Conservation (phyloP, 2,329 filamentous ascomycete genomes). For the Leptodontidium sp. region DNA sequence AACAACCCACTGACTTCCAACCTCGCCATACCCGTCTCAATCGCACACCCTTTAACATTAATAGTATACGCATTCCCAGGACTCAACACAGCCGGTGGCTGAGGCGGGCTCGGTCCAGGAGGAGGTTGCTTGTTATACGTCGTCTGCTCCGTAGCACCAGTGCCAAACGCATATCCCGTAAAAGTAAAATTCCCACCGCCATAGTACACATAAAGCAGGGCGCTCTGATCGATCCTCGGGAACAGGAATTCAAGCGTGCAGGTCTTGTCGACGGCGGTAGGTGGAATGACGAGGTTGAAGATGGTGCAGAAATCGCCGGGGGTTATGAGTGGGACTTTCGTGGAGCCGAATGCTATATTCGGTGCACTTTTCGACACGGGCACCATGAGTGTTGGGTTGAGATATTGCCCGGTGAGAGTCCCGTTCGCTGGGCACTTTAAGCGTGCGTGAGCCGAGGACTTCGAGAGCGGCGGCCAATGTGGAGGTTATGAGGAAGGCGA, state of each 20-base stretch:
- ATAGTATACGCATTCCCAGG: slow-evolving; percentile 31
- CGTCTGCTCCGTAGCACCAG: slow-evolving; percentile 29
- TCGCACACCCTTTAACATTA: background rate
- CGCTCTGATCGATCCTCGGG: slow-evolving; percentile 21
- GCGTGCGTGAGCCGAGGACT: background rate
- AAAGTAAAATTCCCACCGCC: slow-evolving; percentile 34
- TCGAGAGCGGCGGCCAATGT: background rate
- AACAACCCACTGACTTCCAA: slow-evolving; percentile 12
- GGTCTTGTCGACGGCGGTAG: slow-evolving; percentile 26
- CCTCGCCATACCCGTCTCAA: background rate
- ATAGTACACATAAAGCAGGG: slow-evolving; percentile 11
- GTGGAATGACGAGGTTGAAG: slow-evolving; percentile 34
- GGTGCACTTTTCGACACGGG: slow-evolving; percentile 25
- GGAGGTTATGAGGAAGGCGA: background rate
- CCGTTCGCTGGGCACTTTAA: slow-evolving; percentile 25
- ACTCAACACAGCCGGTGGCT: slow-evolving; percentile 26
- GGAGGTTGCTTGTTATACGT: slow-evolving; percentile 34
- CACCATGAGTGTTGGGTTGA: slow-evolving; percentile 28
- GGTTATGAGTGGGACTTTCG: slow-evolving; percentile 25
- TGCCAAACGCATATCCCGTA: slow-evolving; percentile 33
- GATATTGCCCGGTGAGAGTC: slow-evolving; percentile 20
- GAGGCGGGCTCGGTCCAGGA: slow-evolving; percentile 32
- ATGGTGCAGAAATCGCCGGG: slow-evolving; percentile 35
- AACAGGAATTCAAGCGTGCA: slow-evolving; percentile 36
- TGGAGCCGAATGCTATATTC: slow-evolving; percentile 26